Base-by-base conservation (phyloP, 169 alveolate species). In the Babesia bovis region DNA sequence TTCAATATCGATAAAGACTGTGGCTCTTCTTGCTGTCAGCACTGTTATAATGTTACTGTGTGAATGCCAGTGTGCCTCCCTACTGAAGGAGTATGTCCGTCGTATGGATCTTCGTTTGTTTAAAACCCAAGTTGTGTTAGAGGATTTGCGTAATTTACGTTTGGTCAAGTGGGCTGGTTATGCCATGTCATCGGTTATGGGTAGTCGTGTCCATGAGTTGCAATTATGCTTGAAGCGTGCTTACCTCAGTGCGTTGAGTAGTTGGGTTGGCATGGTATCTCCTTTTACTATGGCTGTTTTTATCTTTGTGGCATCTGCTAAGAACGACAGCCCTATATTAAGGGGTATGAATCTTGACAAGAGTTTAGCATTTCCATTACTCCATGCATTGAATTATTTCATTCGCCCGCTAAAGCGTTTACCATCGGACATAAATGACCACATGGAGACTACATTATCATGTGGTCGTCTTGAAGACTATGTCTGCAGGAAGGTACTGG, bases 191-290 rank as follows among this genome's bases (percentile, higher is more conserved):
- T 40, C 84, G 3, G 74, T 81, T 6, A 15, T 71, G 32, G 47
- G 32, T 55, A 81, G 88, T 38, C 69, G 88, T 32, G 26, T 66
- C 30, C 75, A 59, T 38, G 88, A 81, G 66, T 59, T 81, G 21
- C 88, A 81, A 32, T 23, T 72, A n/a, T 81, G 88, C 53, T 35
- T 70, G 41, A 81, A 81, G 41, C 67, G 88, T 7, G 68, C 84
- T 19, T 53, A 67, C 19, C 59, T 81, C 33, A 49, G 69, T 26
- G 51, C 84, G 12, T 30, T 81, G 0, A 68, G 84, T 19, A 45
- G 70, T 23, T 81, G 88, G 88, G 41, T 81, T 21, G 88, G 88
- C 28, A 49, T 66, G 57, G 68, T 56, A 5, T 25, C 71, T 4
- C 88, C 88, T 4, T 55, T 44, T 32, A 65, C 74, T 15, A 58